These are phyloP conservation scores for Penicillium crystallinum DNA, from an alignment of 495 filamentous ascomycete genomes.

Conservation along the genomic window DNA sequence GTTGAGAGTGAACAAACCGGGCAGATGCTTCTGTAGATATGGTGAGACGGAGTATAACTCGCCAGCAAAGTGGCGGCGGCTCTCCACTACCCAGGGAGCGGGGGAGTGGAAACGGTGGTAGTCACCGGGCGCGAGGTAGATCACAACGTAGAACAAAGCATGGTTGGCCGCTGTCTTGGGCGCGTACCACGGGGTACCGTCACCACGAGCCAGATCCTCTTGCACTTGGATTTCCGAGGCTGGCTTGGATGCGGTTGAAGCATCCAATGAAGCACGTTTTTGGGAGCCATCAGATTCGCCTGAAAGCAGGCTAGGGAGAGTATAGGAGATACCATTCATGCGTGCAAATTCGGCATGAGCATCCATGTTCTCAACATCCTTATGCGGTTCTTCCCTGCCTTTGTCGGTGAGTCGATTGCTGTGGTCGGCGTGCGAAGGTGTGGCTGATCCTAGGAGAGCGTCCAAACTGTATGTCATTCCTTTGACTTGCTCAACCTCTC, in stretches of 20 bases:
- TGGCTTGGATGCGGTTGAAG: constrained; percentile 58
- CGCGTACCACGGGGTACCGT: constrained; percentile 69
- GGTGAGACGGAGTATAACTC: constrained; percentile 94
- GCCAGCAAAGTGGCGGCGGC: constrained; percentile 89
- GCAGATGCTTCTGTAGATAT: constrained; percentile 85
- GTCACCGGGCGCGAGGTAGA: constrained; percentile 97
- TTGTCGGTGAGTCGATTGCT: constrained; percentile 33
- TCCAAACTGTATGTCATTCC: constrained; percentile 97
- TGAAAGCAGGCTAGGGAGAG: constrained; percentile 81
- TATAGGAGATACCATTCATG: constrained; percentile 97
- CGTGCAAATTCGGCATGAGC: constrained; percentile 86
- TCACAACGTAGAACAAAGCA: constrained; percentile 86
- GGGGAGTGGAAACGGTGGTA: constrained; percentile 99
- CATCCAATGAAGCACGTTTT: constrained; percentile 49
- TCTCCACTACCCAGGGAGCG: constrained; percentile 87
- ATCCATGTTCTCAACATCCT: constrained; percentile 50
- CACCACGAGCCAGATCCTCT: constrained; percentile 72
- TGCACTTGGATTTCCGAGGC: constrained; percentile 74
- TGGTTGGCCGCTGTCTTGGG: constrained; percentile 54
- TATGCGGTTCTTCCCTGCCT: constrained; percentile 17
- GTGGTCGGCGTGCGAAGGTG: constrained; percentile 38
- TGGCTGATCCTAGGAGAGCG: constrained; percentile 72
- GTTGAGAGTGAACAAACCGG: constrained; percentile 92
- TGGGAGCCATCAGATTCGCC: constrained; percentile 45
- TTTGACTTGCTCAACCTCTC: constrained; percentile 98